Evolutionary conservation across 306 rosid genomes (phyloP), one percentile per base, ranked within the genome.

Genomic region (Nissolia schottii): DNA sequence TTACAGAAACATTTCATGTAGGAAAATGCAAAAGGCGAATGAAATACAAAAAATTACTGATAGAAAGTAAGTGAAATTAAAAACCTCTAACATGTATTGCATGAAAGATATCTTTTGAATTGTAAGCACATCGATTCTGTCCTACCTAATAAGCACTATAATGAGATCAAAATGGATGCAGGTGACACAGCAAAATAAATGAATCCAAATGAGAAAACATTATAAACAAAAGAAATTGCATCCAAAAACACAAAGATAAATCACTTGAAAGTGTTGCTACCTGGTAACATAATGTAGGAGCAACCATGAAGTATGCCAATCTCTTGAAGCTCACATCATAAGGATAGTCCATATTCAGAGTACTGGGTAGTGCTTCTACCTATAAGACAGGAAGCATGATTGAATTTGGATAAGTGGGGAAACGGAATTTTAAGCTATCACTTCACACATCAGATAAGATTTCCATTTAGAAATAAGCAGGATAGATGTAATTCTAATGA

Each of bases 201-300:
- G 43, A 35, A 62, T 46, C 41, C 24, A 72, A 64, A 73, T 48
- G 63, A 57, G 73, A 15, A 22, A 59, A 41, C 23, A 45, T 12
- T 50, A 46, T n/a, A 49, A 34, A 43, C 32, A 6, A 46, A 34
- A 14, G 32, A 59, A 56, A 4, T 53, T 64, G 68, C 40, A 23
- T 41, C 15, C 18, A 61, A 64, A 56, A 64, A 12, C 19, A 20
- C 7, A 41, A 18, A 34, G 46, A n/a, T 31, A 73, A 74, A 40
- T 48, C 38, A 60, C 49, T 66, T 46, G 29, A 48, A 55, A 75
- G 57, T 19, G 32, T 46, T 73, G 71, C 25, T 80, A 95, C 99
- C 99, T 95, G 99, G 81, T 92, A 95, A 76, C 99, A 95, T 73
- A 92, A 80, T 28, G 97, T 95, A 66, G 97, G 99, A 63, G 99